Conservation (phyloP, 306 rosid species). For the Citrullus colocynthis region DNA sequence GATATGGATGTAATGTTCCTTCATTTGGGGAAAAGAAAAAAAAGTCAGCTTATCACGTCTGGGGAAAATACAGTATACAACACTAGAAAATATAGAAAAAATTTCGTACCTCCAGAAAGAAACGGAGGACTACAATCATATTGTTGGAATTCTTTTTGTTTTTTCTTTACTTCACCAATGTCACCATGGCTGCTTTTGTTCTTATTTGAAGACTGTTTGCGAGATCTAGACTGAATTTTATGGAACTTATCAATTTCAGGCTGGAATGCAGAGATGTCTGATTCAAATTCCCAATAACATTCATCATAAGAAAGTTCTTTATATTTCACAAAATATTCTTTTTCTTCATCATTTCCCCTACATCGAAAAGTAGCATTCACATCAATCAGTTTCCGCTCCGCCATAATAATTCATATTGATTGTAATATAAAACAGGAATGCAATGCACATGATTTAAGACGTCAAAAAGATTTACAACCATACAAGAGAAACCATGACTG, state of each 20-base stretch:
- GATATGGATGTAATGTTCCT: constrained; percentile 93
- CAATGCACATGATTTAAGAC: no score
- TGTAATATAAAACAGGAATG: not conserved
- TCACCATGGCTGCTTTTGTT: constrained; percentile 43
- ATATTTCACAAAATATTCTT: constrained; percentile 87
- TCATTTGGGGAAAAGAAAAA: constrained; percentile 15
- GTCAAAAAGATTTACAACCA: not conserved
- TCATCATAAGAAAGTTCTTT: constrained; percentile 95
- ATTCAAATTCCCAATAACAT: constrained; percentile 84
- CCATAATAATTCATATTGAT: not conserved
- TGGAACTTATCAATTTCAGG: constrained; percentile 83
- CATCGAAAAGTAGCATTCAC: constrained; percentile 8
- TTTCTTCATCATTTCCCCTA: constrained; percentile 68
- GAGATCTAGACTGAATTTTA: constrained; percentile 51
- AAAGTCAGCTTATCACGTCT: not conserved
- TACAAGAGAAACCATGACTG: not conserved
- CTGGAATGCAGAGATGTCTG: constrained; percentile 87
- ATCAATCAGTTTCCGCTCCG: constrained; percentile 18
- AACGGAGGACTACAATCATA: constrained; percentile 74
- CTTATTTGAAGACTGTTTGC: constrained; percentile 45
- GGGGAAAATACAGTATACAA: constrained; percentile 2
- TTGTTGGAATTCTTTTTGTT: constrained; percentile 86
- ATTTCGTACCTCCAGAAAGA: constrained; percentile 59
- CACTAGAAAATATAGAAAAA: constrained; percentile 10
- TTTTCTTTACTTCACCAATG: constrained; percentile 44